A percentile compares a stretch with the other conserved stretches of the same genome.
Conservation (phyloP, 2,329 filamentous ascomycete species). For the Drechslerella dactyloides region DNA sequence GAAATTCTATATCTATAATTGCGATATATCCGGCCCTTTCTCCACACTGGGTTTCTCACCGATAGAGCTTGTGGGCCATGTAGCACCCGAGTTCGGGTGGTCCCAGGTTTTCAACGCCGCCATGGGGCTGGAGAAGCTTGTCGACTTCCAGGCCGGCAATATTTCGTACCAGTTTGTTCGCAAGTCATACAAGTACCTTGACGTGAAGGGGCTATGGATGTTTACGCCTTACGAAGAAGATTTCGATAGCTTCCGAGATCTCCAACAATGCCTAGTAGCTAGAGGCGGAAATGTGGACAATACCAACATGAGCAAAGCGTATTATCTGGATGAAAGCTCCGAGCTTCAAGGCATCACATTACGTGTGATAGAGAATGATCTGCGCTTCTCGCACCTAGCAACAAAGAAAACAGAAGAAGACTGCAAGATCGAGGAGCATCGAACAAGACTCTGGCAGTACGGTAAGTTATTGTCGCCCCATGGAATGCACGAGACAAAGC, state of each 20-base stretch:
- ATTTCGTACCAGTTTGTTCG: background rate
- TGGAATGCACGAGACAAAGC: too few relatives aligned
- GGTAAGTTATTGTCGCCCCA: too few relatives aligned
- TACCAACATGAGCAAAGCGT: background rate
- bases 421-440: too few relatives aligned
- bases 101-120: background rate
- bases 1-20: conserved; percentile 9
- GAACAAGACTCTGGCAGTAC: too few relatives aligned
- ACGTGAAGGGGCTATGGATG: background rate
- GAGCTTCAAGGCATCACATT: background rate
- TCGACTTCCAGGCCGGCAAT: conserved; percentile 3
- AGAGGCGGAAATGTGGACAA: background rate
- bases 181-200: background rate
- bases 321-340: background rate
- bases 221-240: background rate
- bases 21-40: background rate
- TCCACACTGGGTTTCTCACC: background rate
- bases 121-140: background rate
- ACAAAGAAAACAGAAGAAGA: too few relatives aligned
- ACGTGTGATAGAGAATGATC: too few relatives aligned
- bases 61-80: background rate
- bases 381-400: too few relatives aligned
- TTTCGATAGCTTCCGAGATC: background rate
- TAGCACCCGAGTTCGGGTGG: background rate
- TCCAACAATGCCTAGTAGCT: background rate